Conservation (phyloP, 1,284 basidiomycete species). For the Boletus hoseneyae region DNA sequence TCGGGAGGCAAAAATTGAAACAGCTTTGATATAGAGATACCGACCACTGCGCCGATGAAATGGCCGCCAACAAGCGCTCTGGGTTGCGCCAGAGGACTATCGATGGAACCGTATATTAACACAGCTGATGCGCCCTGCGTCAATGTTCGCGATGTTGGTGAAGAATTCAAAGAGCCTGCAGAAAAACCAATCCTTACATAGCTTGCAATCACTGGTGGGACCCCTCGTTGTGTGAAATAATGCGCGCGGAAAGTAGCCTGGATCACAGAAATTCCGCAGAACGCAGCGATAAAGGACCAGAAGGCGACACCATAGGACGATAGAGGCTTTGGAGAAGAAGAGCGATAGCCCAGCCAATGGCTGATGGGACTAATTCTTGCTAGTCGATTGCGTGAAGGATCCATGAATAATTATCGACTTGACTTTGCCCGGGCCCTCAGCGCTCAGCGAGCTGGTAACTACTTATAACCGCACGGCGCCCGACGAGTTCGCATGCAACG, state of each 20-base stretch:
- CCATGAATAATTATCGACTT: slow-evolving; percentile 2
- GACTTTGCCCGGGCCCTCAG: background rate
- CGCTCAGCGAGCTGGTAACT: too few relatives aligned
- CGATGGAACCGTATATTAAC: slow-evolving; percentile 55
- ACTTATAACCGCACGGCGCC: too few relatives aligned
- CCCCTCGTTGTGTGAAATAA: slow-evolving; percentile 46
- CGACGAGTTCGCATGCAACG: too few relatives aligned
- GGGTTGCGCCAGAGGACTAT: slow-evolving; percentile 60
- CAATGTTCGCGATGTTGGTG: slow-evolving; percentile 46
- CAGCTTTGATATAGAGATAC: slow-evolving; percentile 54
- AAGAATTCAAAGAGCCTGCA: background rate
- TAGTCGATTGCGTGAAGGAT: background rate
- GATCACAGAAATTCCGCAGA: slow-evolving; percentile 54
- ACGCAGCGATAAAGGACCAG: slow-evolving; percentile 50
- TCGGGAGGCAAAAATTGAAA: slow-evolving; percentile 46
- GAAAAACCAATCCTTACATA: slow-evolving; percentile 16
- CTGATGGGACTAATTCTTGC: slow-evolving; percentile 7
- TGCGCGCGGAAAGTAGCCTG: slow-evolving; percentile 51
- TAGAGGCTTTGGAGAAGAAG: slow-evolving; percentile 6
- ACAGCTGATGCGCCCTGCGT: slow-evolving; percentile 59
- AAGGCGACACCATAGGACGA: slow-evolving; percentile 5
- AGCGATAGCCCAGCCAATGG: slow-evolving; percentile 17
- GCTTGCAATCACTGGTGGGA: slow-evolving; percentile 38
- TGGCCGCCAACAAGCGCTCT: slow-evolving; percentile 47
- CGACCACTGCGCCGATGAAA: slow-evolving; percentile 28